Base-by-base conservation (phyloP, 164 flowering plant species). In the Akebia trifoliata region DNA sequence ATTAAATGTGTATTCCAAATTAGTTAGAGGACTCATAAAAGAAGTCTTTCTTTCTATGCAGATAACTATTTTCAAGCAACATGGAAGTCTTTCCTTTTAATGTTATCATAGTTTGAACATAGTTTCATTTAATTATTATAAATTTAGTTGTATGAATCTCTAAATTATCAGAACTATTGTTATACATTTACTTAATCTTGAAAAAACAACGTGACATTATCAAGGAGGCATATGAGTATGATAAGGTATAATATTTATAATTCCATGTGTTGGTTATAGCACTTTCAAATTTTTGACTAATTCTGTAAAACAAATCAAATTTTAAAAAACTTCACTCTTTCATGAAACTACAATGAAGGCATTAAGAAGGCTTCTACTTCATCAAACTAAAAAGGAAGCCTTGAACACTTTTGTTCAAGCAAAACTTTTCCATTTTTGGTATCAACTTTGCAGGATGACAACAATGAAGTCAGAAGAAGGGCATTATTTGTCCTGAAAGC, bases 381-480 rank as follows among this genome's bases (percentile, higher is more conserved):
- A 83, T 65, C 82, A 78, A 66, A 61, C 68, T 62, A 74, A 69
- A 63, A 69, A 51, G 47, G 84, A 76, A 66, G 76, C 82, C 29
- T 66, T 67, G 2, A 74, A 72, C 64, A 54, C 69, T 25, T 18
- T 56, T 50, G 57, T 60, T 45, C 75, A 73, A 64, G 46, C 60
- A 37, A 87, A 83, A 48, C 69, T 78, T 44, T 90, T 62, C 67
- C 76, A 17, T 65, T 72, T 18, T 63, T 90, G 26, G 81, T 79
- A 29, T 78, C 82, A 35, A 80, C 86, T 26, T 57, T 90, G 75
- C 90, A 66, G 52, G 99, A 94, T 76, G 97, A 90, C 51, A 88
- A 97, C 10, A 94, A 97, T 74, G 97, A 94, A 79, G 97, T 88
- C 31, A 72, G 91, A 64, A 82, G 92, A 76, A 82, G 87, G 68